These are phyloP conservation scores for Corymbia citriodora DNA, from an alignment of 441 rosid genomes.

Conservation along the genomic window DNA sequence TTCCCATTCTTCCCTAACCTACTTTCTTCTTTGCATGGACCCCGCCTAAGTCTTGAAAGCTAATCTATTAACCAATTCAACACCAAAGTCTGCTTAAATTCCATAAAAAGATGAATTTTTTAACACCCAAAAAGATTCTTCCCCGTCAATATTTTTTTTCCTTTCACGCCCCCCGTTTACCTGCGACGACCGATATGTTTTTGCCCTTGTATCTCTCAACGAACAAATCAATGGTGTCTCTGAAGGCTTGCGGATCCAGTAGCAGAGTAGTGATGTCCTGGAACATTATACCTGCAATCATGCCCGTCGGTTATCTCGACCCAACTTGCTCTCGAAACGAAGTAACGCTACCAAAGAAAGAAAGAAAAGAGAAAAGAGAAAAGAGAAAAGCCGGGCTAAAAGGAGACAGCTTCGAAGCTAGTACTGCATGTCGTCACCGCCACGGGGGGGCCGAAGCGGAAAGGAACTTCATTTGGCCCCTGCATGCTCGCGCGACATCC, in stretches of 20 bases:
- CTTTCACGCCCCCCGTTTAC: constrained; percentile 17
- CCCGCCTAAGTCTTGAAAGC: constrained; percentile 30
- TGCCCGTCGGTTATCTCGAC: neutral
- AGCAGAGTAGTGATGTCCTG: constrained; percentile 81
- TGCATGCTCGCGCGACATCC: neutral
- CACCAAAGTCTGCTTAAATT: neutral
- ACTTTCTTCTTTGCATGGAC: constrained; percentile 22
- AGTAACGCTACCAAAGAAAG: neutral
- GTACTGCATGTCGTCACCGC: constrained; percentile 10
- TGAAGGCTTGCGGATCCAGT: constrained; percentile 73
- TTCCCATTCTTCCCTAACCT: constrained; percentile 17
- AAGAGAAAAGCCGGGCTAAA: neutral
- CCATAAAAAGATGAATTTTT: constrained; percentile 9
- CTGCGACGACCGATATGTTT: constrained; percentile 89
- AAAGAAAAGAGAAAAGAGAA: neutral
- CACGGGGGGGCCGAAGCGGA: neutral
- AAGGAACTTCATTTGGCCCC: neutral
- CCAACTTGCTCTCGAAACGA: neutral
- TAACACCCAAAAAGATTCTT: neutral
- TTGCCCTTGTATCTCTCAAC: constrained; percentile 73
- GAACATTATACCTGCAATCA: constrained; percentile 75
- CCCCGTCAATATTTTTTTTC: neutral
- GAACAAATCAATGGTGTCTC: constrained; percentile 76
- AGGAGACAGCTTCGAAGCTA: neutral
- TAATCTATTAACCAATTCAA: constrained; percentile 13